Evolutionary conservation across 176 grass and related monocot genomes (phyloP).

Genomic region (Phragmites australis): DNA sequence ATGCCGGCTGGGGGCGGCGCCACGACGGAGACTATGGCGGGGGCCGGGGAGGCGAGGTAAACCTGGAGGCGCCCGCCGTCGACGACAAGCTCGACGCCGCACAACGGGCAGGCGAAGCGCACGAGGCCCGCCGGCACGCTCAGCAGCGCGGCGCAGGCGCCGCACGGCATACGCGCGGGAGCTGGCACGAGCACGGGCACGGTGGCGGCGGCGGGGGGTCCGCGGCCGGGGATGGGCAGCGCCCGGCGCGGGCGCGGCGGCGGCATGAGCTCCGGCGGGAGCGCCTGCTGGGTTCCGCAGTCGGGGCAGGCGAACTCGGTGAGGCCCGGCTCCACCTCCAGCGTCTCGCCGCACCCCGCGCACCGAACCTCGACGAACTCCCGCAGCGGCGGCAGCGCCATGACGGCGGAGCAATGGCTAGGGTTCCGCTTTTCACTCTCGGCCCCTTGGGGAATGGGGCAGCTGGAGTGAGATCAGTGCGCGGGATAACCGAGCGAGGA

Average conservation of each 20-base stretch:
- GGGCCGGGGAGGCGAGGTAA: slow-evolving; percentile 31
- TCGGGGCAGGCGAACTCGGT: slow-evolving; percentile 89
- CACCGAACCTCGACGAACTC: slow-evolving; percentile 60
- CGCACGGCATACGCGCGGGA: slow-evolving; percentile 46
- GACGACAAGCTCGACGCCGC: slow-evolving; percentile 73
- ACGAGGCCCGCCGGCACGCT: slow-evolving; percentile 89
- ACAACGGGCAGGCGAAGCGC: slow-evolving; percentile 87
- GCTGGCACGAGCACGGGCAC: slow-evolving; percentile 60
- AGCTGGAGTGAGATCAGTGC: background rate
- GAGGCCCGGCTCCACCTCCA: slow-evolving; percentile 66
- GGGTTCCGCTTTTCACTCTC: slow-evolving; percentile 12
- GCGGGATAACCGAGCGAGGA: background rate
- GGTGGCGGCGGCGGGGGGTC: background rate
- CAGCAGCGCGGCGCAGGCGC: slow-evolving; percentile 52
- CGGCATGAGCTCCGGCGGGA: slow-evolving; percentile 77
- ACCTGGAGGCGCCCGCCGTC: slow-evolving; percentile 66
- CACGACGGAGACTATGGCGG: slow-evolving; percentile 16
- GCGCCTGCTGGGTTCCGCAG: slow-evolving; percentile 67
- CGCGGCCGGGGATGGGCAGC: slow-evolving; percentile 38
- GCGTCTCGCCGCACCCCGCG: slow-evolving; percentile 60
- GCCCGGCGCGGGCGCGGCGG: slow-evolving; percentile 36
- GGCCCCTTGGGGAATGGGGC: background rate
- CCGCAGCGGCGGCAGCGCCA: slow-evolving; percentile 25
- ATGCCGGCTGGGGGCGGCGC: slow-evolving; percentile 16
- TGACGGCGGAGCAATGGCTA: slow-evolving; percentile 15